phyloP scores from a whole-genome alignment of 1,284 basidiomycete genomes.

The Ceratobasidium theobromae region DNA sequence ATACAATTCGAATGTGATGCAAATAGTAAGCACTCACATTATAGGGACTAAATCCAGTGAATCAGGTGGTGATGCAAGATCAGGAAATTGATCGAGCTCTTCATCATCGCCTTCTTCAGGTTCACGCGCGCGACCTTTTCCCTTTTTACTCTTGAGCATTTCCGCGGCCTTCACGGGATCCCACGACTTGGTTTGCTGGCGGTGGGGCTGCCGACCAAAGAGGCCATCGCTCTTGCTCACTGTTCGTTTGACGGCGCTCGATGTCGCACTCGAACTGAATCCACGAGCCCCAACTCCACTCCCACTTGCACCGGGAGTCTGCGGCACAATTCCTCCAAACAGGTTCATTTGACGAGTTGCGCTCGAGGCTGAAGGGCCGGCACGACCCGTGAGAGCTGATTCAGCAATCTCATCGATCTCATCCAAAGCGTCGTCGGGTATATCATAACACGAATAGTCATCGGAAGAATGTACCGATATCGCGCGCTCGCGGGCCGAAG shows the following conservation, averaged over 20 bases:
- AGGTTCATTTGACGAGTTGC: conserved; percentile 29
- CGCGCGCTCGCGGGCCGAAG: conserved; percentile 15
- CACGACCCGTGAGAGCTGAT: conserved; percentile 8
- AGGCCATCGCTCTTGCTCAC: conserved; percentile 21
- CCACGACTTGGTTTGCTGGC: conserved; percentile 30
- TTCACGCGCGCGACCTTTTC: conserved; percentile 17
- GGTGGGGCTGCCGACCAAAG: conserved; percentile 27
- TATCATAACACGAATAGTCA: conserved; percentile 27
- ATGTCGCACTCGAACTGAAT: conserved; percentile 12
- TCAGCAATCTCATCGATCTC: conserved; percentile 31
- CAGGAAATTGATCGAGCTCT: conserved; percentile 29
- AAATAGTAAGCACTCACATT: too few species aligned
- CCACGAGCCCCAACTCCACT: conserved; percentile 1
- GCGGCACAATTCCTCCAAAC: conserved; percentile 23
- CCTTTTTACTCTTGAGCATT: conserved; percentile 15
- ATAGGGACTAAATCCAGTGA: neutral
- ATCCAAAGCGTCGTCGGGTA: conserved; percentile 28
- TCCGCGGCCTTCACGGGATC: conserved; percentile 27
- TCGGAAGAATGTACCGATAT: conserved; percentile 30
- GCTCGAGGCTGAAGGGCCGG: conserved; percentile 1
- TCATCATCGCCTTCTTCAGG: conserved; percentile 19
- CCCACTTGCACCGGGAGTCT: conserved; percentile 25
- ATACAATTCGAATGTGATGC: too few species aligned
- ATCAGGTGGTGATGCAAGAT: conserved; percentile 13
- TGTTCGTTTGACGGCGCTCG: neutral